Conservation (phyloP, 2,329 filamentous ascomycete species). For the Apiospora hydei region DNA sequence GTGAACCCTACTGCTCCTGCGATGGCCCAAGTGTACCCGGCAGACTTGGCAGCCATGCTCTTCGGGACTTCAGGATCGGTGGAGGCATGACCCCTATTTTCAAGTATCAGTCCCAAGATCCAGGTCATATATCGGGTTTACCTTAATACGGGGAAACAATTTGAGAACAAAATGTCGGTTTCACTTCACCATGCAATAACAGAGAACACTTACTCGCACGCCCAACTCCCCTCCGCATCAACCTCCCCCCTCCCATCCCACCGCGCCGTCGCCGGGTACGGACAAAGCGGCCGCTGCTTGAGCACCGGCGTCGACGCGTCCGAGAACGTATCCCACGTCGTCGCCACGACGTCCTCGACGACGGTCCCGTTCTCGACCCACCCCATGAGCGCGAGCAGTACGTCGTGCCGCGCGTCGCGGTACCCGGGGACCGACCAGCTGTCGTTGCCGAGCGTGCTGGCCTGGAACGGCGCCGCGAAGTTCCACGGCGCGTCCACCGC, state of each 20-base stretch:
- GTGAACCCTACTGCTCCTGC: not conserved
- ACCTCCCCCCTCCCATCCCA: conserved; percentile 45
- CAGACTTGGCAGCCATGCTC: not conserved
- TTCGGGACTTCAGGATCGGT: not conserved
- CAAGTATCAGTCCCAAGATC: not conserved
- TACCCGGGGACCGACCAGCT: conserved; percentile 46
- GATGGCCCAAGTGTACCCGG: not conserved
- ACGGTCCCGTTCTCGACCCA: conserved; percentile 46
- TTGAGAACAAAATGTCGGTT: no score
- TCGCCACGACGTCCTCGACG: conserved; percentile 44
- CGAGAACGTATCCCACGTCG: conserved; percentile 40
- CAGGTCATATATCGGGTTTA: no score
- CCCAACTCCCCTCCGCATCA: conserved; percentile 44
- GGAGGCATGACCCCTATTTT: conserved; percentile 3
- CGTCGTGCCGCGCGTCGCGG: conserved; percentile 45
- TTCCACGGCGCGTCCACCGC: conserved; percentile 50
- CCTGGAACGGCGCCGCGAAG: conserved; percentile 44
- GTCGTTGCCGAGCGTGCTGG: conserved; percentile 37
- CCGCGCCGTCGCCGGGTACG: conserved; percentile 45
- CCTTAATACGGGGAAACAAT: no score
- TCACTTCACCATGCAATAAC: not conserved
- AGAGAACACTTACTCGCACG: conserved; percentile 39
- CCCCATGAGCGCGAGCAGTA: conserved; percentile 46
- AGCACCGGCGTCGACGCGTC: conserved; percentile 46
- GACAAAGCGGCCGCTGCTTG: conserved; percentile 55